phyloP scores from a whole-genome alignment of 202 grass and related monocot species.

The Miscanthus sacchariflorus region DNA sequence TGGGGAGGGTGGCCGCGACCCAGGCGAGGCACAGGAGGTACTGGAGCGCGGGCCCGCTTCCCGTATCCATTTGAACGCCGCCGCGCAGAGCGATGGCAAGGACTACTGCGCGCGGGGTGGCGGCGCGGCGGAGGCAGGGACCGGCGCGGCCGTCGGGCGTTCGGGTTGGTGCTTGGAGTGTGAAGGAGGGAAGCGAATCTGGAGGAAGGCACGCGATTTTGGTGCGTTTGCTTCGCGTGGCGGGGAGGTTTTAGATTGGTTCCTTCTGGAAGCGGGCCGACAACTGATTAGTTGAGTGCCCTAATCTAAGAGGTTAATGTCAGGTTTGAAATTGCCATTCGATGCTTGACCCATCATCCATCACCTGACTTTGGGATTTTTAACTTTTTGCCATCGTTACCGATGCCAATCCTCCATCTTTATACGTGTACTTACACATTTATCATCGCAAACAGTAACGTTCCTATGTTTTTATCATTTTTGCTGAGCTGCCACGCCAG shows the following conservation, averaged over 20 bases:
- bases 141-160: neutral
- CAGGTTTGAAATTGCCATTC: neutral
- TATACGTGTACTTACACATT: no score
- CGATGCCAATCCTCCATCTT: no score
- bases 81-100: neutral
- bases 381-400: no score
- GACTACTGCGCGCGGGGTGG: neutral
- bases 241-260: slow-evolving; percentile 38
- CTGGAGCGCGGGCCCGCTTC: slow-evolving; percentile 40
- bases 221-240: slow-evolving; percentile 38
- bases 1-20: slow-evolving; percentile 72
- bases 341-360: neutral
- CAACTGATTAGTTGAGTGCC: neutral
- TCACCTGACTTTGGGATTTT: neutral
- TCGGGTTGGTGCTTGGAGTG: slow-evolving; percentile 10
- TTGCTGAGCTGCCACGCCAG: no score
- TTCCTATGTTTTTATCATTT: no score
- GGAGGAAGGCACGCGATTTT: slow-evolving; percentile 34
- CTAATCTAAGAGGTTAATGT: neutral
- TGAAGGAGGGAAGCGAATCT: slow-evolving; percentile 31
- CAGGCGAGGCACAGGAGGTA: slow-evolving; percentile 65
- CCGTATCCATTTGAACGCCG: slow-evolving; percentile 45
- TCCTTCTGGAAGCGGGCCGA: slow-evolving; percentile 41
- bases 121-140: neutral
- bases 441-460: no score